A percentile compares a stretch with the other conserved stretches of the same genome.
These are phyloP conservation scores for Sphaerulina musiva DNA, from an alignment of 2,329 filamentous ascomycete species.

Conservation along the genomic window DNA sequence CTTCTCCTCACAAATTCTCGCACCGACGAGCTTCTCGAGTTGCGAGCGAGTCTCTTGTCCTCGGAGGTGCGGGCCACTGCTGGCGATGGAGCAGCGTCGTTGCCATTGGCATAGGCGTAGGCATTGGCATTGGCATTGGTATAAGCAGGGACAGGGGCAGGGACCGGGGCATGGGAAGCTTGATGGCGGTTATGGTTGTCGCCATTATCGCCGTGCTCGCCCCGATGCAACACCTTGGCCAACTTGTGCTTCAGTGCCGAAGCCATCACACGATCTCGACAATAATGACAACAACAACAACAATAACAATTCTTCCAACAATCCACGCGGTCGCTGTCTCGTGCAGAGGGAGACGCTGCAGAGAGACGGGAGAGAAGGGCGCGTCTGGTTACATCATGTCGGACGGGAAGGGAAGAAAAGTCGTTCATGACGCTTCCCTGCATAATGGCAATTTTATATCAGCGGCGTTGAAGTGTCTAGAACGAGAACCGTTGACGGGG, in stretches of 20 bases:
- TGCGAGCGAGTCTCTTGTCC: conserved; percentile 6
- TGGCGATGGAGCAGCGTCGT: background rate
- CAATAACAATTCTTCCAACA: no score
- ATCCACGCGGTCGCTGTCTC: no score
- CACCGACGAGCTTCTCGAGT: background rate
- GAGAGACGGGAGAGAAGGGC: background rate
- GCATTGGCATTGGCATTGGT: no score
- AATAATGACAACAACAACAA: background rate
- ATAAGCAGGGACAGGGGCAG: background rate
- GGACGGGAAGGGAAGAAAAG: background rate
- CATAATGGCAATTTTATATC: background rate
- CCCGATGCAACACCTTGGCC: conserved; percentile 11
- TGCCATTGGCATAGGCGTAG: background rate
- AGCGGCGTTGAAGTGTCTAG: background rate
- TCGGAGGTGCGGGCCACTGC: conserved; percentile 1
- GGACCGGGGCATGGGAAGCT: background rate
- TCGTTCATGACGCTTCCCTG: conserved; percentile 9
- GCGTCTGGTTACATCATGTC: conserved; percentile 5
- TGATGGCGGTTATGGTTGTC: no score
- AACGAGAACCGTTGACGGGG: no score
- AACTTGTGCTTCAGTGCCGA: conserved; percentile 13
- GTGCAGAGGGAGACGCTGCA: background rate
- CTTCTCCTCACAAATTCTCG: conserved; percentile 6
- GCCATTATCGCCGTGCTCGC: conserved; percentile 3
- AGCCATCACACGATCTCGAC: conserved; percentile 6